Evolutionary conservation across 2,329 filamentous ascomycete genomes (phyloP).

Genomic region (Tothia fuscella): DNA sequence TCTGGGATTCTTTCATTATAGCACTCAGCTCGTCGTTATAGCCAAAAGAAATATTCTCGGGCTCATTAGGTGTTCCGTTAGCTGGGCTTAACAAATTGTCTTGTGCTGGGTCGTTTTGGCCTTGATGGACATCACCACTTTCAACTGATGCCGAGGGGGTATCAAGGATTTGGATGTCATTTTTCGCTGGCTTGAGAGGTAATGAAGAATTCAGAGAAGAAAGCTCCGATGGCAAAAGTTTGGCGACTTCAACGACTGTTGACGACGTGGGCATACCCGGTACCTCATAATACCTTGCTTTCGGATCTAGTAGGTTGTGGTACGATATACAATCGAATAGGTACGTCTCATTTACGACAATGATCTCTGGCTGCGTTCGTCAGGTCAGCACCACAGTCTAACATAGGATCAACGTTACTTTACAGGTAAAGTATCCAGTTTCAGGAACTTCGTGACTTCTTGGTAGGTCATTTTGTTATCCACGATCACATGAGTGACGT

Average conservation of each 20-base stretch:
- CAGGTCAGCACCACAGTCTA: conserved; percentile 18
- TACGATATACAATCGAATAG: conserved; percentile 56
- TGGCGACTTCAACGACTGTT: conserved; percentile 1
- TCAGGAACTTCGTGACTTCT: conserved; percentile 49
- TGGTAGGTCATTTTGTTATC: conserved; percentile 55
- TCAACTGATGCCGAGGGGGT: too few species aligned
- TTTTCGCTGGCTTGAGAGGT: background rate
- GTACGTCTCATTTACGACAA: conserved; percentile 57
- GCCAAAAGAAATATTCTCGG: background rate
- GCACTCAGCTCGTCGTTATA: conserved; percentile 47
- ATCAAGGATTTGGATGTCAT: background rate
- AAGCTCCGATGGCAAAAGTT: background rate
- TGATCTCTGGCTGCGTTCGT: too few species aligned
- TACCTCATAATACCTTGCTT: conserved; percentile 3
- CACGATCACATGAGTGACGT: conserved; percentile 67
- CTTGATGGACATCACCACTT: background rate
- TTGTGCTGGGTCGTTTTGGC: background rate
- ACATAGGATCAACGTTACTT: background rate
- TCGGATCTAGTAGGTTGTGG: conserved; percentile 34
- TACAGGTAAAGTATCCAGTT: conserved; percentile 36
- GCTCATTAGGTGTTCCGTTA: conserved; percentile 18
- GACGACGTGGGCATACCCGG: background rate
- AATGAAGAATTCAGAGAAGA: background rate
- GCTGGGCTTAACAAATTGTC: conserved; percentile 7
- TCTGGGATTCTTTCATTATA: conserved; percentile 51